Conservation (phyloP, 495 filamentous ascomycete species). For the Penicillium cosmopolitanum region DNA sequence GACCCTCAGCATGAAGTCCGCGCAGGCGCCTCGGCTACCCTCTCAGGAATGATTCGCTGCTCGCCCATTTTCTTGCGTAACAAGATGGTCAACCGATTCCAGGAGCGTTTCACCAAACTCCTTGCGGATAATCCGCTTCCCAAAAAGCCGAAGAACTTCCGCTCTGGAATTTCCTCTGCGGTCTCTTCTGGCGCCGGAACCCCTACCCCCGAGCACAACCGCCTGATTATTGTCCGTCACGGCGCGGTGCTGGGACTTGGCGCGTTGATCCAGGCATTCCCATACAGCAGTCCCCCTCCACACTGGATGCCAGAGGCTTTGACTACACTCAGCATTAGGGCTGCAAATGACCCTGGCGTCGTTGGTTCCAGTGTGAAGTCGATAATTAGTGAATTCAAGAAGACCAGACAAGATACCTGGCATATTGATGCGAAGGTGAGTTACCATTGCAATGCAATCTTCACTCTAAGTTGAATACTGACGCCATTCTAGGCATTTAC, state of each 20-base stretch:
- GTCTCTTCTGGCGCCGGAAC: slow-evolving; percentile 65
- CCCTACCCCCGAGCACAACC: slow-evolving; percentile 82
- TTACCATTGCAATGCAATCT: slow-evolving; percentile 1
- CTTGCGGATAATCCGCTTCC: slow-evolving; percentile 83
- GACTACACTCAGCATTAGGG: slow-evolving; percentile 79
- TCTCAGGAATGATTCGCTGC: slow-evolving; percentile 98
- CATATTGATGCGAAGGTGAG: slow-evolving; percentile 92
- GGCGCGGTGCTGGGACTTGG: slow-evolving; percentile 92
- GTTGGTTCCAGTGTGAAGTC: slow-evolving; percentile 98
- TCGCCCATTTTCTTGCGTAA: slow-evolving; percentile 83
- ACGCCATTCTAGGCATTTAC: slow-evolving; percentile 75
- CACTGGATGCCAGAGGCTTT: slow-evolving; percentile 93
- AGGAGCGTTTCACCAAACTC: slow-evolving; percentile 75
- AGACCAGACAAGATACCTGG: slow-evolving; percentile 99
- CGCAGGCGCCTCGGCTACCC: slow-evolving; percentile 84
- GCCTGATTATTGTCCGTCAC: slow-evolving; percentile 79
- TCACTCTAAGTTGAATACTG: slow-evolving; percentile 21
- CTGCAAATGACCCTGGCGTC: slow-evolving; percentile 85
- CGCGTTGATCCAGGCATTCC: slow-evolving; percentile 93
- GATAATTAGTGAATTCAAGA: slow-evolving; percentile 97
- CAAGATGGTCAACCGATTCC: slow-evolving; percentile 72
- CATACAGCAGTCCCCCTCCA: slow-evolving; percentile 90
- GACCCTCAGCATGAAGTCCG: slow-evolving; percentile 94
- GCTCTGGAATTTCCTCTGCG: slow-evolving; percentile 41
- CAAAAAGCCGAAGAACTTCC: slow-evolving; percentile 60